These are phyloP conservation scores for Talaromyces sp. DNA, from an alignment of 2,329 filamentous ascomycete genomes.

Conservation along the genomic window DNA sequence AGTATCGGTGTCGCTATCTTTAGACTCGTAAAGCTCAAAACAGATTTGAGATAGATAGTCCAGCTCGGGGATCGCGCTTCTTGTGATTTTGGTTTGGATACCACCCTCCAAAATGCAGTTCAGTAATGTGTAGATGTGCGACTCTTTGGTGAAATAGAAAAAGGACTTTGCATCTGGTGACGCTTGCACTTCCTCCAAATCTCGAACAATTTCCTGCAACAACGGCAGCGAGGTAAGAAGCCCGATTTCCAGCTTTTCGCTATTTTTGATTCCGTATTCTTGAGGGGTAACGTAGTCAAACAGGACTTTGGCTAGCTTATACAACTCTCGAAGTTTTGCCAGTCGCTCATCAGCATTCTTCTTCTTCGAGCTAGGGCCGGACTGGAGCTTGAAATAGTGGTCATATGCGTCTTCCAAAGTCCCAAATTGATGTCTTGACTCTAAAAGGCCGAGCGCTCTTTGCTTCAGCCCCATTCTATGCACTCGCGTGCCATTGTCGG, in stretches of 20 bases:
- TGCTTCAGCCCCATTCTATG: slow-evolving; percentile 47
- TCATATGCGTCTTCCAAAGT: slow-evolving; percentile 53
- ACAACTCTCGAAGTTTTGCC: slow-evolving; percentile 84
- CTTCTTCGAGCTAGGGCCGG: slow-evolving; percentile 66
- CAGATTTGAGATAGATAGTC: slow-evolving; percentile 97
- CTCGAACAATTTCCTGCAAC: slow-evolving; percentile 92
- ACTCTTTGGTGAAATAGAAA: slow-evolving; percentile 99
- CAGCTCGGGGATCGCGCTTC: slow-evolving; percentile 90
- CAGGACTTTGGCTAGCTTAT: slow-evolving; percentile 86
- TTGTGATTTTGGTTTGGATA: slow-evolving; percentile 92
- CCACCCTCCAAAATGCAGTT: slow-evolving; percentile 98
- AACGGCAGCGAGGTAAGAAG: slow-evolving; percentile 88
- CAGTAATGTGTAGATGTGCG: slow-evolving; percentile 94
- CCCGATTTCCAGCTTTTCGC: slow-evolving; percentile 97
- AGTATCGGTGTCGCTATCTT: slow-evolving; percentile 68
- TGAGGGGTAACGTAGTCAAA: slow-evolving; percentile 99
- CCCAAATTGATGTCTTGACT: slow-evolving; percentile 37
- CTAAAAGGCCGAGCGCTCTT: slow-evolving; percentile 43
- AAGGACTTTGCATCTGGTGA: slow-evolving; percentile 91
- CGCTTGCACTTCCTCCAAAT: slow-evolving; percentile 94
- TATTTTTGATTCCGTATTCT: slow-evolving; percentile 93
- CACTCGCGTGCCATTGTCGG: slow-evolving; percentile 28
- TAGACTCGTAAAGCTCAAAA: slow-evolving; percentile 95
- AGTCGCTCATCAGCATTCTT: slow-evolving; percentile 79
- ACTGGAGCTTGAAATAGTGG: slow-evolving; percentile 86